phyloP scores from a whole-genome alignment of 352 stramenopile genomes.

The Pythium biforme region DNA sequence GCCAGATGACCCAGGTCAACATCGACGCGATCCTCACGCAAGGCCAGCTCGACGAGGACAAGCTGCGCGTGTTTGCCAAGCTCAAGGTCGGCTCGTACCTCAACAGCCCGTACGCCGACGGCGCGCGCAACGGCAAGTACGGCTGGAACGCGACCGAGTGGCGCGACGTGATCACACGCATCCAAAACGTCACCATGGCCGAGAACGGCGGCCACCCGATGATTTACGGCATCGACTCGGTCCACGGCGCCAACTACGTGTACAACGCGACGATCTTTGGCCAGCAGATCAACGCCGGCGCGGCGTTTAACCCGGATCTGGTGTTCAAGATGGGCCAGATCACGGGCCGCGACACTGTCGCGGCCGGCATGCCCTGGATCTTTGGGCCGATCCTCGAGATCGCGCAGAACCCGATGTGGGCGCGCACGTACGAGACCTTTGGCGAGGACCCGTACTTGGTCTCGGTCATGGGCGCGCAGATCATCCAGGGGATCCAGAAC shows the following conservation, averaged over 20 bases:
- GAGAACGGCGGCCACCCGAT: conserved; percentile 44
- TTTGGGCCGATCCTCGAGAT: conserved; percentile 78
- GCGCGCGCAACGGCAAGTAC: conserved; percentile 21
- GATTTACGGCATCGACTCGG: conserved; percentile 72
- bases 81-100: conserved; percentile 48
- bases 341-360: conserved; percentile 57
- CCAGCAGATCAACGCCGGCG: conserved; percentile 76
- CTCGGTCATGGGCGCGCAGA: conserved; percentile 41
- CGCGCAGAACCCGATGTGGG: conserved; percentile 58
- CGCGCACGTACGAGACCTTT: conserved; percentile 83
- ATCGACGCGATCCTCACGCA: conserved; percentile 61
- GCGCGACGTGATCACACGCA: conserved; percentile 40
- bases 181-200: conserved; percentile 50
- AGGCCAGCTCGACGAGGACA: conserved; percentile 38
- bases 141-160: conserved; percentile 45
- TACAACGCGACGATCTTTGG: conserved; percentile 59
- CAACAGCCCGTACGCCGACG: not conserved
- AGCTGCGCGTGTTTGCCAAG: conserved; percentile 54
- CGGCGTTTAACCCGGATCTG: conserved; percentile 65
- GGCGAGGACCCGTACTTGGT: conserved; percentile 74
- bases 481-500: conserved; percentile 46
- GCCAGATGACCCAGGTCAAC: conserved; percentile 87
- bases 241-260: conserved; percentile 74
- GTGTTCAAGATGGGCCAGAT: conserved; percentile 48
- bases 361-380: conserved; percentile 70